These are phyloP conservation scores for Prunus mongolica DNA, from an alignment of 306 rosid species.

Conservation along the genomic window DNA sequence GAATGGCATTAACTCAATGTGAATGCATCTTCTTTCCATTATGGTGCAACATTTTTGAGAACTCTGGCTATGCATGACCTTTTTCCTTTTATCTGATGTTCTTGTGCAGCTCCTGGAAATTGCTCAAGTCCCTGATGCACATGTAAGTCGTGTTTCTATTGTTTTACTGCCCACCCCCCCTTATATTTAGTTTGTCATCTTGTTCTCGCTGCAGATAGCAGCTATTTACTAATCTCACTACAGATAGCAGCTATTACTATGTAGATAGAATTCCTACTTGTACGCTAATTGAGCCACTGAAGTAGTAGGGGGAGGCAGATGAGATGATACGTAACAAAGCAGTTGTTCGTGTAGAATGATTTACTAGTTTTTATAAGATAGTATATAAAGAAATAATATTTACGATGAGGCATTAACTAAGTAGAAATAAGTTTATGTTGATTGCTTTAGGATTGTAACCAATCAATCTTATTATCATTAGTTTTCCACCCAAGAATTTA, in stretches of 20 bases:
- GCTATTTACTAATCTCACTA: not conserved
- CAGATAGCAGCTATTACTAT: not conserved
- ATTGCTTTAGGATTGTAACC: not conserved
- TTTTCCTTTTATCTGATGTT: slow-evolving; percentile 18
- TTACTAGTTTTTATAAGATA: not conserved
- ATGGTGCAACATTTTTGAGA: not conserved
- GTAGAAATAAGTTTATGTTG: not conserved
- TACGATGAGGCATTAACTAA: not conserved
- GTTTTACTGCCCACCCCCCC: not conserved
- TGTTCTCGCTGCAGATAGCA: not conserved
- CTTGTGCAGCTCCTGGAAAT: slow-evolving; percentile 89
- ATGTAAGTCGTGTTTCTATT: slow-evolving; percentile 53
- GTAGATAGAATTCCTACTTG: not conserved
- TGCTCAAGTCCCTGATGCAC: slow-evolving; percentile 93
- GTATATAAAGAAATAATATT: not conserved
- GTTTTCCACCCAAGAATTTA: not conserved
- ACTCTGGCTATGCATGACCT: not conserved
- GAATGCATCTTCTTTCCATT: not conserved
- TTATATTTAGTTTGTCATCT: not conserved
- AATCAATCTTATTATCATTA: not conserved
- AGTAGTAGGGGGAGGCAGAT: not conserved
- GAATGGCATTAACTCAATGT: not conserved
- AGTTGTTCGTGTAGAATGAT: not conserved
- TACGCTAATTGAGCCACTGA: not conserved
- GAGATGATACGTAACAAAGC: not conserved